Evolutionary conservation across 345 rosid species (phyloP).

Genomic region (Toxicodendron radicans): DNA sequence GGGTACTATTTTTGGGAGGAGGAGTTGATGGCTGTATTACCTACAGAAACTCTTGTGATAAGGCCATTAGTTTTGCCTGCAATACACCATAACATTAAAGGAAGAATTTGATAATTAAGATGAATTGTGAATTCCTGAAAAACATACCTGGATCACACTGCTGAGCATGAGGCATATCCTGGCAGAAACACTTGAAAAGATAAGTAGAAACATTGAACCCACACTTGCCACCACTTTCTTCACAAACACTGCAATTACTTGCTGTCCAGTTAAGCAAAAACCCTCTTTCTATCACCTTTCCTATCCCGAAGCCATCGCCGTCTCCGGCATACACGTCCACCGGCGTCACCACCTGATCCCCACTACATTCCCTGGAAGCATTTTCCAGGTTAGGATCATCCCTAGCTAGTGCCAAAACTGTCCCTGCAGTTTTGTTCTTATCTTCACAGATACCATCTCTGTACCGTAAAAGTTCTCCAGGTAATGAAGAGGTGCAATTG

Average conservation of each 20-base stretch:
- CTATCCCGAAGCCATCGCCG: background rate
- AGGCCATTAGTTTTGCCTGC: background rate
- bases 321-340: conserved; percentile 17
- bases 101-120: no score
- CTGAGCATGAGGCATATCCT: conserved; percentile 46
- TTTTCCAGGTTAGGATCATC: conserved; percentile 22
- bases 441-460: background rate
- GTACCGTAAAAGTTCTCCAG: conserved; percentile 8
- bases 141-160: conserved; percentile 28
- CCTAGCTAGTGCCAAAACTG: conserved; percentile 24
- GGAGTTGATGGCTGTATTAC: background rate
- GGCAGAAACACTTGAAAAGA: conserved; percentile 51
- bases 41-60: background rate
- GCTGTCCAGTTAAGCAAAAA: conserved; percentile 49
- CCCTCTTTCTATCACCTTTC: conserved; percentile 25
- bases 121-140: no score
- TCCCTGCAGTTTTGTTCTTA: background rate
- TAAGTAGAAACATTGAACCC: conserved; percentile 26
- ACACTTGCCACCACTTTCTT: conserved; percentile 45
- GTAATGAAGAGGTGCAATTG: conserved; percentile 23
- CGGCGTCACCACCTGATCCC: conserved; percentile 16
- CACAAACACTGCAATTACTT: conserved; percentile 41
- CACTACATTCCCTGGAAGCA: conserved; percentile 27
- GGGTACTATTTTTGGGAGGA: background rate
- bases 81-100: no score